Evolutionary conservation across 345 rosid species (phyloP), one percentile per base, ranked within the genome.

Genomic region (Populus davidiana): DNA sequence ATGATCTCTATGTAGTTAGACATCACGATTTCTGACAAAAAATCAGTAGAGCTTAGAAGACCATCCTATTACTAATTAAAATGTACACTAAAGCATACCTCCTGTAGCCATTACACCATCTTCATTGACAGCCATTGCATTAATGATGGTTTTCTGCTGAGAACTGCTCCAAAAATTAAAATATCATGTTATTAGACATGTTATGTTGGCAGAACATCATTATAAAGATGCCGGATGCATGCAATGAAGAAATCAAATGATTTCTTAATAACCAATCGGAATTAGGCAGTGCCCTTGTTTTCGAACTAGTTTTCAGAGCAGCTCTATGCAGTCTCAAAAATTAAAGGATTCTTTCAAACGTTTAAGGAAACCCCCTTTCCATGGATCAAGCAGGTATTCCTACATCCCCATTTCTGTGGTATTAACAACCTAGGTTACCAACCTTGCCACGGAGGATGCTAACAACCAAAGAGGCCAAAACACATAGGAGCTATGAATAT

Each of bases 101-200:
- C 99, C 99, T 21, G 99, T 94, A 71, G 85, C 98, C 94, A 94
- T 82, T 25, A 96, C 97, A 44, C 99, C 99, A 27, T 96, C 99
- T 79, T 96, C 95, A 59, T 92, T 94, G 69, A 96, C 89, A 56
- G 99, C 94, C 98, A 94, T 91, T 73, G 99, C 83, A 67, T 96
- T 94, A 8, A 96, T 92, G 81, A 96, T 96, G 35, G 97, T 94
- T 81, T 92, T 96, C 85, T 96, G 98, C 86, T 92, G 99, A n/a
- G 99, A 92, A 77, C 99, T 93, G 91, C 84, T 67, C 83, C 78
- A 73, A 63, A 71, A 12, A 35, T 5, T 69, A 65, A 56, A 36
- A 49, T 12, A 18, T 59, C 54, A 73, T 18, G 36, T 41, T 25
- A 20, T 62, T 23, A 73, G 67, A 54, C 14, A 36, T 12, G 8